phyloP scores from a whole-genome alignment of 176 grass and related monocot genomes.

The Metroxylon sagu region DNA sequence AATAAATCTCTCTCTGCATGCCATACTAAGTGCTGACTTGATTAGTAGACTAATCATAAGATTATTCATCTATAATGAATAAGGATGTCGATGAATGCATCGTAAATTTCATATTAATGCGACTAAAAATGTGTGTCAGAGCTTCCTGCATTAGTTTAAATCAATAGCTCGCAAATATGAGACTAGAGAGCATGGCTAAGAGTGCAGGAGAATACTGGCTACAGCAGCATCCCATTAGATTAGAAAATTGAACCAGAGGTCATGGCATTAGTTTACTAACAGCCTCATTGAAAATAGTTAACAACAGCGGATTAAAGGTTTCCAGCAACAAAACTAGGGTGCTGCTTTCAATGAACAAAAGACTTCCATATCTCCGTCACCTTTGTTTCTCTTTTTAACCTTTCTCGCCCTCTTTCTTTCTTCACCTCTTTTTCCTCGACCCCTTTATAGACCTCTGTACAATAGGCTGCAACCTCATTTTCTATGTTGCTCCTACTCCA shows the following conservation, averaged over 20 bases:
- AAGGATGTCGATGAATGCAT: too few relatives aligned
- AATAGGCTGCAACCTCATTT: not conserved
- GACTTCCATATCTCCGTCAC: too few relatives aligned
- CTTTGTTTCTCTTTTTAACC: not conserved
- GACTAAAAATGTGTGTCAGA: too few relatives aligned
- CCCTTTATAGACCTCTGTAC: not conserved
- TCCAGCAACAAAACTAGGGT: not conserved
- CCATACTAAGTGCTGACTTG: too few relatives aligned
- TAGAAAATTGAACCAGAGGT: not conserved
- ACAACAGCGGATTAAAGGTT: not conserved
- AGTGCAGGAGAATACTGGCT: too few relatives aligned
- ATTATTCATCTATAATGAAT: too few relatives aligned
- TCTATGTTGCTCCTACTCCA: constrained; percentile 6
- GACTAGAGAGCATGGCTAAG: too few relatives aligned
- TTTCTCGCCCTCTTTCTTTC: not conserved
- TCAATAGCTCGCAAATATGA: too few relatives aligned
- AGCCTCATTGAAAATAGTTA: not conserved
- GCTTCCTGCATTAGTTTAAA: too few relatives aligned
- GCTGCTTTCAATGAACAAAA: not conserved
- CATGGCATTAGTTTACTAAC: not conserved
- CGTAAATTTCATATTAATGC: too few relatives aligned
- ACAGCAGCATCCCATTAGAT: not conserved
- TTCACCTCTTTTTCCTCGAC: not conserved
- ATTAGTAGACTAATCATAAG: too few relatives aligned
- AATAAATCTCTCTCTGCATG: too few relatives aligned